phyloP scores from a whole-genome alignment of 805 yeast species.

The Clavispora fructus region DNA sequence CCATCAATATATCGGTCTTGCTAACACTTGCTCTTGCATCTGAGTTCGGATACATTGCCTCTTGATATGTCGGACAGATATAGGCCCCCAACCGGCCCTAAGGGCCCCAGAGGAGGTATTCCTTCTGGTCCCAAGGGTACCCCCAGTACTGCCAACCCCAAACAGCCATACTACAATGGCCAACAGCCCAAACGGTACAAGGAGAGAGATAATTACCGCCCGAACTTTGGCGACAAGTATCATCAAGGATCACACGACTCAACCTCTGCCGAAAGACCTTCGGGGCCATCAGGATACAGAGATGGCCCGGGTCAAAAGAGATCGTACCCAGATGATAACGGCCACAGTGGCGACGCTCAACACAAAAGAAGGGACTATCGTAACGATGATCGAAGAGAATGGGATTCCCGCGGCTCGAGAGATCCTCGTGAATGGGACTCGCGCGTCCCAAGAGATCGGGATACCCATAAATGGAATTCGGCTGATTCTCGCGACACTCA shows the following conservation, averaged over 20 bases:
- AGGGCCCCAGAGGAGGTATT: constrained; percentile 10
- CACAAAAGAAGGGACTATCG: constrained; percentile 2
- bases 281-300: constrained; percentile 11
- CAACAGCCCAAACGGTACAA: constrained; percentile 7
- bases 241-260: neutral
- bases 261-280: constrained; percentile 6
- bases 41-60: neutral
- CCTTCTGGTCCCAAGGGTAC: constrained; percentile 2
- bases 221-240: constrained; percentile 4
- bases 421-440: neutral
- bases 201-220: constrained; percentile 15
- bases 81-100: constrained; percentile 18
- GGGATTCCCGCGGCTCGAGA: neutral
- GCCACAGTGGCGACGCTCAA: neutral
- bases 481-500: neutral
- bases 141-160: constrained; percentile 8
- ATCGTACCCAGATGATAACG: neutral
- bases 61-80: constrained; percentile 14
- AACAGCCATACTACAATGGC: constrained; percentile 5
- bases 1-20: neutral
- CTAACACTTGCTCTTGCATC: neutral
- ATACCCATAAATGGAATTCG: neutral
- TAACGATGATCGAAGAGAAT: neutral
- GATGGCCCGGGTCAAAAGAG: neutral
- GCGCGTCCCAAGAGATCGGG: neutral